Evolutionary conservation across 139 green algal genomes (phyloP).

Genomic region (Picochlorum costavermella): DNA sequence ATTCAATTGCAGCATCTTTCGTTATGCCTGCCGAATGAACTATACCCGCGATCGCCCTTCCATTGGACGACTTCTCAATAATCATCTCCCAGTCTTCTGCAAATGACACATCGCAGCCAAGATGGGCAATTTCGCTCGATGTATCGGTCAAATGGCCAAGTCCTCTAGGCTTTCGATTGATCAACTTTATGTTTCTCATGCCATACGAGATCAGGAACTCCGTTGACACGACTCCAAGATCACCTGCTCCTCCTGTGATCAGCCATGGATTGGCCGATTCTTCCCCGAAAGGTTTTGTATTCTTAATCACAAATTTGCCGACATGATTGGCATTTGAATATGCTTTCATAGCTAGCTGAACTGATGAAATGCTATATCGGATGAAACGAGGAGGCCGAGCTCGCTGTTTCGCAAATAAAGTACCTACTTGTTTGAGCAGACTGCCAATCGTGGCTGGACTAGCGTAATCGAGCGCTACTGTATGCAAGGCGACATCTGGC

Average conservation of each 20-base stretch:
- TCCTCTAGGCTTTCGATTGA: too few relatives aligned
- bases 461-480: conserved; percentile 78
- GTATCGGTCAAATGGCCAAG: too few relatives aligned
- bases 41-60: conserved; percentile 10
- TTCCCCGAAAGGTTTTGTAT: too few relatives aligned
- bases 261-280: background rate
- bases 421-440: conserved; percentile 17
- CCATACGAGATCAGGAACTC: background rate
- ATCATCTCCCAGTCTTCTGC: too few relatives aligned
- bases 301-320: conserved; percentile 66
- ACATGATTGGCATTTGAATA: conserved; percentile 65
- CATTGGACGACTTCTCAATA: background rate
- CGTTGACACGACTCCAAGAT: conserved; percentile 22
- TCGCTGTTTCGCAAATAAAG: conserved; percentile 27
- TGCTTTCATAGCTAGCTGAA: conserved; percentile 52
- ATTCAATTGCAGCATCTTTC: conserved; percentile 42
- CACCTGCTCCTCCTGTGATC: conserved; percentile 4
- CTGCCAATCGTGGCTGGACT: conserved; percentile 28
- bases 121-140: too few relatives aligned
- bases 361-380: conserved; percentile 26
- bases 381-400: conserved; percentile 32
- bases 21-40: conserved; percentile 60
- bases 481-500: conserved; percentile 54
- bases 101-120: too few relatives aligned
- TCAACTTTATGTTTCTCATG: too few relatives aligned